Base-by-base conservation (phyloP, 768 basidiomycete genomes). In the Amanita exitialis region DNA sequence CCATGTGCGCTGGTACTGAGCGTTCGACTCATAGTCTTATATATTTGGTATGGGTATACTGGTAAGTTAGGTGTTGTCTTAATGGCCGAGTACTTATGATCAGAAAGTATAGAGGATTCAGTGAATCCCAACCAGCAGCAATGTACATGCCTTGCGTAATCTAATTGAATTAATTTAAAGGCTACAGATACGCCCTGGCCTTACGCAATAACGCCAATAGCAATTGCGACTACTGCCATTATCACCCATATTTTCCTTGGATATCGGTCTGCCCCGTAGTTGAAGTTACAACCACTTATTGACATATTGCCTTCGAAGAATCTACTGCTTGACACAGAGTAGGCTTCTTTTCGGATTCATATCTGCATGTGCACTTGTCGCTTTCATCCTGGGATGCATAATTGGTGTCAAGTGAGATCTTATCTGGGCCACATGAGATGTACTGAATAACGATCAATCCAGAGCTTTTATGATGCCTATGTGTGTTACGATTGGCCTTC, bases 161-260 rank as follows among this genome's bases (percentile, higher is more conserved):
- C n/a, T n/a, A n/a, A n/a, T n/a, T 28, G 28, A 2, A 28, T 9
- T 28, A 28, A 28, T 10, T 28, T 5, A 10, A 28, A 28, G 28
- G 28, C 28, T 28, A 9, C 28, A 56, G 55, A 10, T 12, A 27
- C 35, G 23, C 16, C 44, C 9, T 56, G 55, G 55, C 43, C 55
- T 18, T 51, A 50, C 30, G n/a, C 49, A 10, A 47, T 50, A 30
- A 39, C 47, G n/a, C 43, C 49, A 6, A 47, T 56, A 12, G 53
- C 34, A 23, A 56, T 47, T 5, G 52, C 55, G 18, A 35, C 45
- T 20, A 37, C 53, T 3, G 55, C 55, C 12, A 15, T 53, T 8
- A 36, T 45, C 6, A 53, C 47, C 10, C 55, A 56, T 35, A 16
- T 47, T 21, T 39, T 48, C 39, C 47, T 53, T 34, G 48, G 12